phyloP scores from a whole-genome alignment of 768 basidiomycete genomes.

The Phaffia tasmanica region DNA sequence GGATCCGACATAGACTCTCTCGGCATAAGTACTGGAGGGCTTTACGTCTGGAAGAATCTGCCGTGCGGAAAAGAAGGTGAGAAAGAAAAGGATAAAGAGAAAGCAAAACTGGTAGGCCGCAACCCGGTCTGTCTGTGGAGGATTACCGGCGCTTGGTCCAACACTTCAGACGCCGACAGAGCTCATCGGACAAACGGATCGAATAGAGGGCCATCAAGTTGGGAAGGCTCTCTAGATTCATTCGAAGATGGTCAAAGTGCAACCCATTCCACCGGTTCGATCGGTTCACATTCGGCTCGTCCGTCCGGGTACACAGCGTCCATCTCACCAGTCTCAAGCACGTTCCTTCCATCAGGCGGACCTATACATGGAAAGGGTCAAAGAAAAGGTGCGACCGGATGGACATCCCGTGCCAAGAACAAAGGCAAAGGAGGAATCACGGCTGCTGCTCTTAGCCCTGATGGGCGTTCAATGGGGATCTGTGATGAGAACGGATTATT shows the following conservation, averaged over 20 bases:
- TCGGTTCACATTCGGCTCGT: not conserved
- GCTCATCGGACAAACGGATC: constrained; percentile 8
- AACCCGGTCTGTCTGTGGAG: constrained; percentile 36
- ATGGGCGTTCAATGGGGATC: constrained; percentile 77
- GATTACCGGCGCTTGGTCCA: constrained; percentile 20
- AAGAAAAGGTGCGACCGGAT: not conserved
- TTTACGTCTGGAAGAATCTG: constrained; percentile 37
- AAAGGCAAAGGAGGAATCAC: constrained; percentile 4
- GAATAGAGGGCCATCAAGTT: not conserved
- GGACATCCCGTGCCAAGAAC: not conserved
- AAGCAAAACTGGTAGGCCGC: constrained; percentile 31
- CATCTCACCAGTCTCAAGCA: not conserved
- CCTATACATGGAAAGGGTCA: not conserved
- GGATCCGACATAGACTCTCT: not conserved
- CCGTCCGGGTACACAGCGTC: not conserved
- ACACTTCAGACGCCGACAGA: constrained; percentile 1
- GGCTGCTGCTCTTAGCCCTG: constrained; percentile 44
- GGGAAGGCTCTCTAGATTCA: too few relatives aligned
- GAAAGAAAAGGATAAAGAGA: constrained; percentile 26
- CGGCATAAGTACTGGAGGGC: not conserved
- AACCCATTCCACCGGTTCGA: not conserved
- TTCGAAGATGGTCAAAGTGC: not conserved
- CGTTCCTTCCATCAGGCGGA: not conserved
- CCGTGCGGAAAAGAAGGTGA: constrained; percentile 26
- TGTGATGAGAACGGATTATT: constrained; percentile 88